These are phyloP conservation scores for Rhodotorula toruloides DNA, from an alignment of 768 basidiomycete species.

Conservation along the genomic window DNA sequence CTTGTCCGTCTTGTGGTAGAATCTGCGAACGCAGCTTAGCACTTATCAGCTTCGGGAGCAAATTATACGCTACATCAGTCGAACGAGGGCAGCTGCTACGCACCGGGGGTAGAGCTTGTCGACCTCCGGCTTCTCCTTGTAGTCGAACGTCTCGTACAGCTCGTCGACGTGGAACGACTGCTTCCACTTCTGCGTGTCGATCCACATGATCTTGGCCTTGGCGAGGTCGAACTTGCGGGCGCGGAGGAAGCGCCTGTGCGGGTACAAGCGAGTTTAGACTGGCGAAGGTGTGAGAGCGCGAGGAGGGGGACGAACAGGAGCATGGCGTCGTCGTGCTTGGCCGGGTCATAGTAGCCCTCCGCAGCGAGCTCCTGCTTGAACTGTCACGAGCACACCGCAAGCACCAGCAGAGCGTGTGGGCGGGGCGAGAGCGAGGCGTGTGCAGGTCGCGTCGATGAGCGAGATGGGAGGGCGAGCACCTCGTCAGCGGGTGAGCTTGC, in stretches of 20 bases:
- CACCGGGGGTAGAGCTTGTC: slow-evolving; percentile 92
- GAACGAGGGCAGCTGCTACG: slow-evolving; percentile 45
- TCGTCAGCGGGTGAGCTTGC: background rate
- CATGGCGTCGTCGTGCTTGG: slow-evolving; percentile 65
- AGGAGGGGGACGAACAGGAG: slow-evolving; percentile 49
- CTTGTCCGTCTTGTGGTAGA: slow-evolving; percentile 88
- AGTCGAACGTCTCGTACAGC: slow-evolving; percentile 72
- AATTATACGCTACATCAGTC: background rate
- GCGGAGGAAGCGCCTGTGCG: slow-evolving; percentile 66
- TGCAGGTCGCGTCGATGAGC: background rate
- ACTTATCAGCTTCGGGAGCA: background rate
- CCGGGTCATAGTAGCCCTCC: slow-evolving; percentile 59
- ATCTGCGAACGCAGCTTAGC: slow-evolving; percentile 13
- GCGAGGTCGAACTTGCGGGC: slow-evolving; percentile 85
- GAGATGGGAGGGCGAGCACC: background rate
- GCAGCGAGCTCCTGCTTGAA: slow-evolving; percentile 62
- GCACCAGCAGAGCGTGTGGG: background rate
- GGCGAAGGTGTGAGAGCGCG: slow-evolving; percentile 15
- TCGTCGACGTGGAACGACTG: slow-evolving; percentile 72
- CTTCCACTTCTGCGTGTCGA: slow-evolving; percentile 80
- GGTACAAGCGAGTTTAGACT: background rate
- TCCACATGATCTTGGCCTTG: slow-evolving; percentile 77
- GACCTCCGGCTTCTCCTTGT: slow-evolving; percentile 72
- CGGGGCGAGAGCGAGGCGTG: background rate
- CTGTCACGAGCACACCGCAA: slow-evolving; percentile 36